Conservation (phyloP, 202 grass and related monocot genomes). For the Carex sylvatica region DNA sequence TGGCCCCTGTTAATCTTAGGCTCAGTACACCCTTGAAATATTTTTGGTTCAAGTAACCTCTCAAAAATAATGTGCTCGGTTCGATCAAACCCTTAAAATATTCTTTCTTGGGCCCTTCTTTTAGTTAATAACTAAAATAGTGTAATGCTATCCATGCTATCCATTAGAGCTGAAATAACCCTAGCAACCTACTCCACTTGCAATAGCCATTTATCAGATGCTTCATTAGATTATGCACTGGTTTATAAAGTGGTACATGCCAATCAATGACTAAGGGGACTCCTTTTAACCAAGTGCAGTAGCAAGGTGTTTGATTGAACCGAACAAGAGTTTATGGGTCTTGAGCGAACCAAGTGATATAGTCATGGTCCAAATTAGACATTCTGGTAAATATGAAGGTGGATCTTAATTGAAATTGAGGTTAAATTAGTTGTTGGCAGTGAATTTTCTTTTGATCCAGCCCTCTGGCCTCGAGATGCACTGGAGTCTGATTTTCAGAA, state of each 20-base stretch:
- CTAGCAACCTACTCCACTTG: background rate
- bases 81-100: background rate
- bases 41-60: background rate
- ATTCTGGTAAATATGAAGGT: background rate
- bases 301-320: background rate
- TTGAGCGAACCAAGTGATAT: background rate
- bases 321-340: background rate
- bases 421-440: conserved; percentile 38
- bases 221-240: background rate
- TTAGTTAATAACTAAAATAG: background rate
- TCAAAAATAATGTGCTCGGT: background rate
- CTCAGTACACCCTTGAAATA: background rate
- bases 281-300: background rate
- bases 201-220: background rate
- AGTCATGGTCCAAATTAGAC: background rate
- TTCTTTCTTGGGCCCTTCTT: background rate
- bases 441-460: conserved; percentile 66
- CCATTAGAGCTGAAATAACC: background rate
- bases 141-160: too few species aligned
- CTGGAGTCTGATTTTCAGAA: conserved; percentile 55
- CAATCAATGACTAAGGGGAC: background rate
- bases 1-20: background rate
- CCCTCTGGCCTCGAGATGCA: conserved; percentile 55
- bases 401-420: conserved; percentile 19
- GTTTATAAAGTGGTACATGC: background rate